Evolutionary conservation across 805 yeast genomes (phyloP), one percentile per base, ranked within the genome.

Genomic region (Blastobotrys mokoenaii): DNA sequence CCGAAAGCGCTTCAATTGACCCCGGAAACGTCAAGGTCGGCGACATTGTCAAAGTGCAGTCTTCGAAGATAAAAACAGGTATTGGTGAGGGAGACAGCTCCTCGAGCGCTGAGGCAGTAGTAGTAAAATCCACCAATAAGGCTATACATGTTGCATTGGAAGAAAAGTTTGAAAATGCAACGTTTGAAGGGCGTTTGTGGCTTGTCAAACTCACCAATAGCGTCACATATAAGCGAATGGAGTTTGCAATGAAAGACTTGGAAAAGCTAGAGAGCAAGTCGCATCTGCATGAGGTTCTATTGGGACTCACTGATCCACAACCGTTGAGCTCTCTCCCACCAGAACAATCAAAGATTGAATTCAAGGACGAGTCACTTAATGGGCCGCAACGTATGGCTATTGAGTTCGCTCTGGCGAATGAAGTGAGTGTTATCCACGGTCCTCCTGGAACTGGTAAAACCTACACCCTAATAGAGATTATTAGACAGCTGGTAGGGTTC

Each of bases 401-500:
- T 7, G 62, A 67, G 10, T 83, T 83, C 62, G 73, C 94, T 1
- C 43, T 87, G 12, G 61, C 65, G 2, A 74, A 79, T 12, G 62
- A 71, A 61, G 35, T 76, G 14, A 59, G 74, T 2, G 73, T 83
- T 7, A 73, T 83, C 5, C 90, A 83, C 57, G 90, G 90, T 0
- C 90, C 90, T 0, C 89, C 89, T 0, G 90, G 90, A 2, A 82
- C 90, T 0, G 90, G 90, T 9, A 82, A 82, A 58, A 90, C 97
- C 0, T 82, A 81, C 51, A 89, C 97, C 0, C 55, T 90, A 4
- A 79, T 89, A 8, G 97, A 90, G 56, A 66, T 85, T 6, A 80
- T 88, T 32, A 75, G 82, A 43, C 96, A 89, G 58, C 66, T 87
- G 42, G 70, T 78, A 1, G 67, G 66, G 7, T 45, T 40, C 2